phyloP scores from a whole-genome alignment of 1,284 basidiomycete species.

The Sanghuangporus sanghuang region DNA sequence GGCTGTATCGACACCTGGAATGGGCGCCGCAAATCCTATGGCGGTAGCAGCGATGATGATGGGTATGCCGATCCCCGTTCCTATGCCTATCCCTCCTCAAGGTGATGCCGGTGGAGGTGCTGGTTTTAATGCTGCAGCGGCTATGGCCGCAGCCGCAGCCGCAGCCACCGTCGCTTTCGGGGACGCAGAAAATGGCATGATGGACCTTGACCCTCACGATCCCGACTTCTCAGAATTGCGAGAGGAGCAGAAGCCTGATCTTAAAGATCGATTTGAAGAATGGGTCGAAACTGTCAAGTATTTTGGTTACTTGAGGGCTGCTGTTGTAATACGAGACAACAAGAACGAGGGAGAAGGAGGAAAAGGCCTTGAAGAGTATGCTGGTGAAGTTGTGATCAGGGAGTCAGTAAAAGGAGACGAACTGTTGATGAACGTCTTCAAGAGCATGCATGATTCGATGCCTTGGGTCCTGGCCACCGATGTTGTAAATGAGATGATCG shows the following conservation, averaged over 20 bases:
- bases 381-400: background rate
- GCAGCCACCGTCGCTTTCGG: slow-evolving; percentile 38
- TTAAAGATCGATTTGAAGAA: slow-evolving; percentile 49
- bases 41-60: slow-evolving; percentile 66
- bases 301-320: slow-evolving; percentile 27
- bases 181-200: slow-evolving; percentile 31
- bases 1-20: slow-evolving; percentile 36
- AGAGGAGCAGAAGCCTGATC: slow-evolving; percentile 52
- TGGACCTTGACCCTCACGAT: slow-evolving; percentile 49
- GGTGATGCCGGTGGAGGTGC: background rate
- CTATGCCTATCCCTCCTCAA: background rate
- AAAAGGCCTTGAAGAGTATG: background rate
- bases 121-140: no score
- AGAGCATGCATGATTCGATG: slow-evolving; percentile 43
- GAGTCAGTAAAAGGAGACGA: background rate
- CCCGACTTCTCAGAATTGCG: slow-evolving; percentile 52
- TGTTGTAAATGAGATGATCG: slow-evolving; percentile 48
- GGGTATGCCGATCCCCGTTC: slow-evolving; percentile 42
- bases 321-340: background rate
- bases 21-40: slow-evolving; percentile 40
- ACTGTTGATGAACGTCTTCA: slow-evolving; percentile 32
- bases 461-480: slow-evolving; percentile 48
- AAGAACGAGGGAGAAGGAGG: background rate
- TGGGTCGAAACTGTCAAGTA: slow-evolving; percentile 40
- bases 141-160: slow-evolving; percentile 1